Evolutionary conservation across 441 rosid species (phyloP).

Genomic region (Adansonia madagascariensis): DNA sequence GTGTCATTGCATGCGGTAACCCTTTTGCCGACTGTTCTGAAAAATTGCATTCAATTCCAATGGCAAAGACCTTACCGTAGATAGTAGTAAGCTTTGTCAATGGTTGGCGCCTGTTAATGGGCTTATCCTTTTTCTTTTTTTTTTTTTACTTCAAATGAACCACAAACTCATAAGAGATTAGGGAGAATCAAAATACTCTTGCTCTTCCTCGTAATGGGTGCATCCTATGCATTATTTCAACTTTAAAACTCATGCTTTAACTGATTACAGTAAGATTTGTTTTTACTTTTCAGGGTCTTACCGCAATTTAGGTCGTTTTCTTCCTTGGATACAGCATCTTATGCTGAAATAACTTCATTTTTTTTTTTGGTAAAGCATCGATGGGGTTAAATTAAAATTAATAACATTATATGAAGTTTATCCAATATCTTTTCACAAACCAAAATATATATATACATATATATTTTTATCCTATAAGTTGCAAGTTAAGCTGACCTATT

Average conservation of each 20-base stretch:
- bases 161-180: no score
- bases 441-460: neutral
- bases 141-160: no score
- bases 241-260: constrained; percentile 21
- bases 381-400: no score
- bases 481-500: neutral
- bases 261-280: neutral
- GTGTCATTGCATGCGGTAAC: neutral
- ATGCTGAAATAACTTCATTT: neutral
- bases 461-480: neutral
- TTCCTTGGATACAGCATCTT: neutral
- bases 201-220: neutral
- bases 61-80: neutral
- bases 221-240: constrained; percentile 23
- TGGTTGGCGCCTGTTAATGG: neutral
- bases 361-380: neutral
- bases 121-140: no score
- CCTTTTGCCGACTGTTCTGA: neutral
- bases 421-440: neutral
- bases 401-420: neutral
- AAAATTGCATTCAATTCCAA: neutral
- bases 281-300: neutral
- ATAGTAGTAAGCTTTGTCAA: neutral
- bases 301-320: neutral
- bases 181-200: no score